phyloP scores from a whole-genome alignment of 345 rosid genomes.

The Combretum micranthum region DNA sequence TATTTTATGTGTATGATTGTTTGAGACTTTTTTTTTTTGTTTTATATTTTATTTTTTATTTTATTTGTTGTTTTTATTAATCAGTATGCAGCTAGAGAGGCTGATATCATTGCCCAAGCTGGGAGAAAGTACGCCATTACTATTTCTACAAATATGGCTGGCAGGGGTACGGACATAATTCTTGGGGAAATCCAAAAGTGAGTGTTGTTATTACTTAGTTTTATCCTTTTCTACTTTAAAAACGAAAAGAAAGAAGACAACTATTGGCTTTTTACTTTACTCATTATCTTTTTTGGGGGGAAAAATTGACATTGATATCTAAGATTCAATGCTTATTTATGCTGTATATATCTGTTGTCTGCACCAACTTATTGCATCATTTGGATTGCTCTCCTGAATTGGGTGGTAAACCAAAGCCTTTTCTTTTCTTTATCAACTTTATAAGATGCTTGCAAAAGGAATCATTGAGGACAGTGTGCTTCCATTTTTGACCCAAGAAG shows the following conservation, averaged over 20 bases:
- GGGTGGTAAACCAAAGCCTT: constrained; percentile 1
- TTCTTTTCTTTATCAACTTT: constrained; percentile 13
- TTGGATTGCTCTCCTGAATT: background rate
- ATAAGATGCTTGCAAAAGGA: constrained; percentile 86
- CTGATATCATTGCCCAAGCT: constrained; percentile 90
- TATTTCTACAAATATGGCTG: constrained; percentile 97
- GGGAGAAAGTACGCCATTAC: constrained; percentile 91
- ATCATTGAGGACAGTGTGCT: constrained; percentile 78
- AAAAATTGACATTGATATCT: too few species aligned
- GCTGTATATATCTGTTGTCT: too few species aligned
- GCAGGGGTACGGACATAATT: constrained; percentile 95
- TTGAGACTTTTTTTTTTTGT: background rate
- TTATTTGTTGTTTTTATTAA: constrained; percentile 8
- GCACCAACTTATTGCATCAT: background rate
- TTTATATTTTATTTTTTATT: constrained; percentile 6
- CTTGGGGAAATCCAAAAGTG: constrained; percentile 97
- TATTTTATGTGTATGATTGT: too few species aligned
- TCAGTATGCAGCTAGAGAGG: constrained; percentile 97
- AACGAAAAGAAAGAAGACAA: background rate
- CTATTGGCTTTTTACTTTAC: too few species aligned
- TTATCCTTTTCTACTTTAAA: background rate
- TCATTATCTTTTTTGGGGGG: too few species aligned
- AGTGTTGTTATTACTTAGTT: constrained; percentile 12
- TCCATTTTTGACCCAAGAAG: constrained; percentile 61
- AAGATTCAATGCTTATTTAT: too few species aligned